Conservation (phyloP, 768 basidiomycete species). For the Trametes punicea region DNA sequence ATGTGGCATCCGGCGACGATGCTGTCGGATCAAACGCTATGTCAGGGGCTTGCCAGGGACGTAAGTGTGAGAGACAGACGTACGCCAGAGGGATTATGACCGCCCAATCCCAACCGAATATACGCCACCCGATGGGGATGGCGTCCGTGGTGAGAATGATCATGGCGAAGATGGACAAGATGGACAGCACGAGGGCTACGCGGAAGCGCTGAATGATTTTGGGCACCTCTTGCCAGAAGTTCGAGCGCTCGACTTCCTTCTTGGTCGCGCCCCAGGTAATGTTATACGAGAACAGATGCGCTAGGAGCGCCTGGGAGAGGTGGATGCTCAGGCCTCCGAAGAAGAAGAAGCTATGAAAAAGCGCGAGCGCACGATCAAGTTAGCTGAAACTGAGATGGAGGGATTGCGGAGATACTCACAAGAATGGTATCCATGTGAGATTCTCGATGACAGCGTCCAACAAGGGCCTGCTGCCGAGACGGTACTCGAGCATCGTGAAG, state of each 20-base stretch:
- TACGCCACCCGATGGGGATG: slow-evolving; percentile 62
- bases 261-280: slow-evolving; percentile 57
- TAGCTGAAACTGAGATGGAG: no score
- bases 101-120: slow-evolving; percentile 64
- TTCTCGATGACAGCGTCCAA: slow-evolving; percentile 55
- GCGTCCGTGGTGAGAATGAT: slow-evolving; percentile 50
- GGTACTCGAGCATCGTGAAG: slow-evolving; percentile 67
- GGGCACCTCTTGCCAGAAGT: slow-evolving; percentile 90
- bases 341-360: slow-evolving; percentile 43
- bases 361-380: not conserved
- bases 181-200: slow-evolving; percentile 54
- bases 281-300: slow-evolving; percentile 57
- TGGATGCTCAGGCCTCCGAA: slow-evolving; percentile 57
- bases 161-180: slow-evolving; percentile 50
- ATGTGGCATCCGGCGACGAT: slow-evolving; percentile 65
- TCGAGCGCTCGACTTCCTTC: slow-evolving; percentile 85
- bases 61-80: slow-evolving; percentile 29
- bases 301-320: slow-evolving; percentile 48
- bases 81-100: slow-evolving; percentile 72
- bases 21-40: slow-evolving; percentile 30
- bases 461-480: slow-evolving; percentile 54
- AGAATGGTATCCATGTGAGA: slow-evolving; percentile 67
- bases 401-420: slow-evolving; percentile 41
- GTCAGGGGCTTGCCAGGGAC: not conserved
- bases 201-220: slow-evolving; percentile 80